A percentile compares a stretch with the other conserved stretches of the same genome.
phyloP scores from a whole-genome alignment of 768 basidiomycete species.

The Termitomyces titanicus region DNA sequence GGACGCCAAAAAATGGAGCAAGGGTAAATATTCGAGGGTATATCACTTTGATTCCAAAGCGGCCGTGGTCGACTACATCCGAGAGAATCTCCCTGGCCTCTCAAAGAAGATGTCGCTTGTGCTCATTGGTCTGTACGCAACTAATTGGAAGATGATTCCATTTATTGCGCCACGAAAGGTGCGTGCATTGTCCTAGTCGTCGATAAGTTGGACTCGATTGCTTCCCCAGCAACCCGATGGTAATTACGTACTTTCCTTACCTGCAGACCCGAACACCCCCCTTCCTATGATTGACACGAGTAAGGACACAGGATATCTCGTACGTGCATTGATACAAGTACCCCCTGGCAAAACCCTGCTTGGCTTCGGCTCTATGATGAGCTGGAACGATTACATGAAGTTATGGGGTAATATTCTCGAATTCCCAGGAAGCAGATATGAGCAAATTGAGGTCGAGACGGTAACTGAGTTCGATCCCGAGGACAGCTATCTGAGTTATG shows the following conservation, averaged over 20 bases:
- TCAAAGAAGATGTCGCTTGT: constrained; percentile 5
- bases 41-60: constrained; percentile 7
- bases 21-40: constrained; percentile 1
- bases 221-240: constrained; percentile 1
- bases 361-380: constrained; percentile 9
- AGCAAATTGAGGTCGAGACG: background rate
- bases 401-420: constrained; percentile 5
- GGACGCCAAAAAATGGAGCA: background rate
- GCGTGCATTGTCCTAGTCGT: background rate
- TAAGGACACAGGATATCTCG: constrained; percentile 5
- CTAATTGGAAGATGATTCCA: constrained; percentile 1
- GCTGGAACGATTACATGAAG: constrained; percentile 6
- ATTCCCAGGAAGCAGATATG: background rate
- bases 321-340: constrained; percentile 1
- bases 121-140: constrained; percentile 1
- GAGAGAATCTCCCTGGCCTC: background rate
- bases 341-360: constrained; percentile 3
- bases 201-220: too few species aligned
- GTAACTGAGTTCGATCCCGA: background rate
- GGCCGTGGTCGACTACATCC: constrained; percentile 1
- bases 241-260: background rate
- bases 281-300: constrained; percentile 3
- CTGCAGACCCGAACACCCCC: background rate
- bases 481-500: background rate
- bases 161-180: constrained; percentile 1